A percentile compares a stretch with the other conserved stretches of the same genome.
Conservation (phyloP, 2,329 filamentous ascomycete species). For the Fusarium sp. region DNA sequence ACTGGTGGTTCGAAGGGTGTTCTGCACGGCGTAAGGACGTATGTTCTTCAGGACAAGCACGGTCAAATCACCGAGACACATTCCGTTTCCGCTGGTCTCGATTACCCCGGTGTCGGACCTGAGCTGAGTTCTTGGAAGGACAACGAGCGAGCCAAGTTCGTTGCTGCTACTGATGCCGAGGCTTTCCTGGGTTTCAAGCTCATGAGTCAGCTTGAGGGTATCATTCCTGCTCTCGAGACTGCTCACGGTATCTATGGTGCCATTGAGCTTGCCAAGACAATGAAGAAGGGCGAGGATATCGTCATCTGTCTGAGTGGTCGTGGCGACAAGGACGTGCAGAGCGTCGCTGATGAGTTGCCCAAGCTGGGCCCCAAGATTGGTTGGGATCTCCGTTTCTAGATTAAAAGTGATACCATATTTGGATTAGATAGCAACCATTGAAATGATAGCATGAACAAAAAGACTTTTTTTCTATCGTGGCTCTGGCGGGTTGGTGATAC, state of each 20-base stretch:
- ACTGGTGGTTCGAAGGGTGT: constrained; percentile 90
- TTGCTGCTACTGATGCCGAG: constrained; percentile 91
- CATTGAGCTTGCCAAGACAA: constrained; percentile 90
- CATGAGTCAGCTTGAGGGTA: constrained; percentile 89
- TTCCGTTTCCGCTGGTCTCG: constrained; percentile 94
- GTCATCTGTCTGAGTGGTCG: constrained; percentile 94
- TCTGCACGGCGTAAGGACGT: constrained; percentile 94
- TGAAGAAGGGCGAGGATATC: constrained; percentile 88
- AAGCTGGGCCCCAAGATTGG: constrained; percentile 89
- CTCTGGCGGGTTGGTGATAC: constrained; percentile 42
- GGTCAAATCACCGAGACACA: constrained; percentile 96
- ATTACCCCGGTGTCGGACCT: constrained; percentile 96
- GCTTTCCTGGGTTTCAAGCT: constrained; percentile 89
- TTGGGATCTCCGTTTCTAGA: constrained; percentile 72
- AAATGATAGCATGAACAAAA: constrained; percentile 34
- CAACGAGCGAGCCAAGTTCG: constrained; percentile 83
- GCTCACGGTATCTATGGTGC: constrained; percentile 93
- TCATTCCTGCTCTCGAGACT: constrained; percentile 95
- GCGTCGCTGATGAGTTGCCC: constrained; percentile 93
- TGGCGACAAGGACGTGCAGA: constrained; percentile 99
- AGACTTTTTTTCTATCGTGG: constrained; percentile 22
- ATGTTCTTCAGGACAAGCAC: constrained; percentile 91
- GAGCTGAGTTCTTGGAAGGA: constrained; percentile 96
- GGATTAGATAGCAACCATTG: constrained; percentile 23
- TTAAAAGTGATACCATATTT: constrained; percentile 39